These are phyloP conservation scores for Podaxis sp. DNA, from an alignment of 768 basidiomycete genomes.

Conservation along the genomic window DNA sequence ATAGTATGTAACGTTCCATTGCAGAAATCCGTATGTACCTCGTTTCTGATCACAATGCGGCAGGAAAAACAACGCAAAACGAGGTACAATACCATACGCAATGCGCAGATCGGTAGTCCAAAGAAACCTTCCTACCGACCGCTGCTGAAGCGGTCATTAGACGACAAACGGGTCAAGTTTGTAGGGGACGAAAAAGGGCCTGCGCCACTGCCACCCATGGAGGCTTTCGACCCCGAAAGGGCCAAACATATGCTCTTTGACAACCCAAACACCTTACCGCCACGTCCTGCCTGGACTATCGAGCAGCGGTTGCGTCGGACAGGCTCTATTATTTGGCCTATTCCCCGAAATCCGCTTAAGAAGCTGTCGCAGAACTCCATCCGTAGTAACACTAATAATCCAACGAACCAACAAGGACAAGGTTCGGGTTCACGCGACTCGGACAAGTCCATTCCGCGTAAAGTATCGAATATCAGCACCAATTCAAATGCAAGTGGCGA, in stretches of 20 bases:
- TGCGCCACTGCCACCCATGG: not conserved
- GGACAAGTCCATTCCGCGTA: conserved; percentile 18
- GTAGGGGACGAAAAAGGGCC: conserved; percentile 16
- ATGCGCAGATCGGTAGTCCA: conserved; percentile 27
- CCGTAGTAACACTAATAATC: not conserved
- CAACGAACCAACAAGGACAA: not conserved
- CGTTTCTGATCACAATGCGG: conserved; percentile 1
- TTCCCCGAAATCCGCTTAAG: conserved; percentile 6
- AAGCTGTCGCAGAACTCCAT: conserved; percentile 5
- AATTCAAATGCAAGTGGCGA: conserved; percentile 29
- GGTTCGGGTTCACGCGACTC: not conserved
- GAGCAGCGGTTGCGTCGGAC: conserved; percentile 4
- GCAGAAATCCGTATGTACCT: not conserved
- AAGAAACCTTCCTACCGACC: conserved; percentile 24
- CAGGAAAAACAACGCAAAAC: conserved; percentile 24
- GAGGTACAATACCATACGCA: conserved; percentile 37
- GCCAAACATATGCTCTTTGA: conserved; percentile 12
- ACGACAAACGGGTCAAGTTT: conserved; percentile 38
- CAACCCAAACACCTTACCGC: conserved; percentile 1
- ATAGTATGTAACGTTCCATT: conserved; percentile 15
- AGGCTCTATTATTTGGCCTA: conserved; percentile 6
- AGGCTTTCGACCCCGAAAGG: not conserved
- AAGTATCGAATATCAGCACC: conserved; percentile 24
- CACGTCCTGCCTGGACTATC: conserved; percentile 3
- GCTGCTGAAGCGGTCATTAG: conserved; percentile 19